phyloP scores from a whole-genome alignment of 768 basidiomycete species.

The Lactifluus subvellereus region DNA sequence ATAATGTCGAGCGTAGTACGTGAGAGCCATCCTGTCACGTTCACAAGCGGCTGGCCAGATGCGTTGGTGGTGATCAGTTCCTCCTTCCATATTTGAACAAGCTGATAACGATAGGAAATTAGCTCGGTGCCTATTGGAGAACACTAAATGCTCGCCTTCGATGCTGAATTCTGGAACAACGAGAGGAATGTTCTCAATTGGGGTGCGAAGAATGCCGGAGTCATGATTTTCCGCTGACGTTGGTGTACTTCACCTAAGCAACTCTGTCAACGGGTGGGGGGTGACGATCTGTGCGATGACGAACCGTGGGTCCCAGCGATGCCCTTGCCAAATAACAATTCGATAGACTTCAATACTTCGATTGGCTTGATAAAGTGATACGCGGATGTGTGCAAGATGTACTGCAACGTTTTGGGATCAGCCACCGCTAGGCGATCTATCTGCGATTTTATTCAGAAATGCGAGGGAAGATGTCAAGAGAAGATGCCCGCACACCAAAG shows the following conservation, averaged over 20 bases:
- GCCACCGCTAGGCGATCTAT: not conserved
- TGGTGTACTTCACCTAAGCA: too few relatives aligned
- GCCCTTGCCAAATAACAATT: slow-evolving; percentile 13
- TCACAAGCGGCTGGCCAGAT: slow-evolving; percentile 10
- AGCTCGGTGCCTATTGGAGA: not conserved
- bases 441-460: too few relatives aligned
- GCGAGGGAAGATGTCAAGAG: too few relatives aligned
- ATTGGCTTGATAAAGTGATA: slow-evolving; percentile 24
- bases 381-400: slow-evolving; percentile 25
- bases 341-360: slow-evolving; percentile 5
- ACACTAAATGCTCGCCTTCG: slow-evolving; percentile 18
- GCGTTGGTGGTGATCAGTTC: slow-evolving; percentile 5
- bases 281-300: slow-evolving; percentile 15
- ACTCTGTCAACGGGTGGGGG: too few relatives aligned
- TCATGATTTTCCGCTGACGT: too few relatives aligned
- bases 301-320: slow-evolving; percentile 20
- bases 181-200: slow-evolving; percentile 10
- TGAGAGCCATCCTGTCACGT: slow-evolving; percentile 25
- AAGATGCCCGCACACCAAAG: too few relatives aligned
- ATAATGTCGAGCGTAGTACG: slow-evolving; percentile 28
- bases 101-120: not conserved
- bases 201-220: too few relatives aligned
- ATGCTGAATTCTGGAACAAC: slow-evolving; percentile 22
- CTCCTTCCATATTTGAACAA: slow-evolving; percentile 27
- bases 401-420: slow-evolving; percentile 1